Base-by-base conservation (phyloP, 192 early-diverging fungal species). In the Gaertneriomyces semiglobifer region DNA sequence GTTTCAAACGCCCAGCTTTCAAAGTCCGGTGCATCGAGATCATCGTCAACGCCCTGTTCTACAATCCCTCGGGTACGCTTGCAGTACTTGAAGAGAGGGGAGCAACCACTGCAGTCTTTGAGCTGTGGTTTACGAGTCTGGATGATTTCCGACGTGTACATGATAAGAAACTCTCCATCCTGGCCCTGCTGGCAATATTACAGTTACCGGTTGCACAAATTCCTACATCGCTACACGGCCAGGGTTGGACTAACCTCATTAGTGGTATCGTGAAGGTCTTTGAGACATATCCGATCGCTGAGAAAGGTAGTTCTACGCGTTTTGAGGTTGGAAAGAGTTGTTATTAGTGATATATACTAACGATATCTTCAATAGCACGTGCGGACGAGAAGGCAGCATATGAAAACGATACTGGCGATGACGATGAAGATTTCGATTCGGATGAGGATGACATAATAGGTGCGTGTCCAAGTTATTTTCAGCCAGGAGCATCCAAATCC, bases 91-190 rank as follows among this genome's bases (percentile, higher is more conserved):
- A 95, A 70, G 86, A 90, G 68, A 79, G 85, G 63, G 68, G 81
- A 54, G 86, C 84, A 78, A 93, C 92, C 12, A 79, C 85, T 59
- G 81, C 82, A 6, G 88, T 95, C 74, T 92, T 95, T 63, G 83
- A 80, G n/a, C 74, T 82, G 33, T 91, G 94, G 87, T 87, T 93
- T 73, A 72, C 81, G 50, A 81, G 82, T 53, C 63, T 92, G 19
- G 76, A 81, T 64, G 86, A 86, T 61, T 92, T 97, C 67, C 69
- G 56, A 7, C 88, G 94, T 57, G 94, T 97, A 12, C 90, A 94
- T 76, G 94, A 97, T 76, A 95, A 94, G 83, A 93, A 93, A 79
- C 84, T 97, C n/a, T 83, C 85, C 10, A 90, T 97, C 56, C 70
- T 93, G 33, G 84, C 92, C 0, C 74, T 97, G 18, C 88, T 86